phyloP scores from a whole-genome alignment of 2,329 filamentous ascomycete genomes.

The Colletotrichum tropicicola region DNA sequence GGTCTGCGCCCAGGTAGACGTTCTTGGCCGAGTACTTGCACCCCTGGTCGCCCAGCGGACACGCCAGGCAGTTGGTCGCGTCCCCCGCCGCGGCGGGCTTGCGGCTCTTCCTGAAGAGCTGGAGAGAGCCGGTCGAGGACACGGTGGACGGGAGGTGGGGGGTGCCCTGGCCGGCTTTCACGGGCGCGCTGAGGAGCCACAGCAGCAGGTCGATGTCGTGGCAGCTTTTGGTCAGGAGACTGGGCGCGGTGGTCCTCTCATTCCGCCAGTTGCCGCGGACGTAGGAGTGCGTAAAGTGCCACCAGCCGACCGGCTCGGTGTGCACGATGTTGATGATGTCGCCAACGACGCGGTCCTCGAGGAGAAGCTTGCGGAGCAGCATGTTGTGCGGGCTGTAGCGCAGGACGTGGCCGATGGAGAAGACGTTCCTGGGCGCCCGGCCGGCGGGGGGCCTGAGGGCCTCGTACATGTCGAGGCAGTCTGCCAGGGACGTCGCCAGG shows the following conservation, averaged over 20 bases:
- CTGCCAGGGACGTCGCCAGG: conserved; percentile 78
- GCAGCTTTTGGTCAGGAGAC: conserved; percentile 92
- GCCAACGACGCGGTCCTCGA: conserved; percentile 80
- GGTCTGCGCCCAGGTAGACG: conserved; percentile 78
- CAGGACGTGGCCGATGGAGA: conserved; percentile 93
- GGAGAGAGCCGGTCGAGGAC: conserved; percentile 79
- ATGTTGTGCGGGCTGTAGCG: conserved; percentile 95
- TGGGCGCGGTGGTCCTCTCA: conserved; percentile 78
- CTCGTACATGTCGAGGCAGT: conserved; percentile 79
- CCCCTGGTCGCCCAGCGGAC: conserved; percentile 71
- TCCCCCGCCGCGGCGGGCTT: conserved; percentile 80
- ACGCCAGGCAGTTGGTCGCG: conserved; percentile 89
- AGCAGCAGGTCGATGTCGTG: conserved; percentile 94
- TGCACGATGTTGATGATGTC: conserved; percentile 89
- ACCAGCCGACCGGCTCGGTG: conserved; percentile 94
- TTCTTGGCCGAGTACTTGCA: conserved; percentile 89
- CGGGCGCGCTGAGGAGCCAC: conserved; percentile 86
- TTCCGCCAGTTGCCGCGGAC: conserved; percentile 95
- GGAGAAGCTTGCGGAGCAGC: conserved; percentile 79
- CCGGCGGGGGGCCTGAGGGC: conserved; percentile 52
- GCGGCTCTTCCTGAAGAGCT: conserved; percentile 77
- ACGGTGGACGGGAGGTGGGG: conserved; percentile 81
- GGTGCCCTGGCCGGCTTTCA: conserved; percentile 50
- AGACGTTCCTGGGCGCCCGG: conserved; percentile 57
- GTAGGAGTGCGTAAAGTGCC: conserved; percentile 93